Evolutionary conservation across 306 rosid species (phyloP), one percentile per base, ranked within the genome.

Genomic region (Vigna reflexopilosa): DNA sequence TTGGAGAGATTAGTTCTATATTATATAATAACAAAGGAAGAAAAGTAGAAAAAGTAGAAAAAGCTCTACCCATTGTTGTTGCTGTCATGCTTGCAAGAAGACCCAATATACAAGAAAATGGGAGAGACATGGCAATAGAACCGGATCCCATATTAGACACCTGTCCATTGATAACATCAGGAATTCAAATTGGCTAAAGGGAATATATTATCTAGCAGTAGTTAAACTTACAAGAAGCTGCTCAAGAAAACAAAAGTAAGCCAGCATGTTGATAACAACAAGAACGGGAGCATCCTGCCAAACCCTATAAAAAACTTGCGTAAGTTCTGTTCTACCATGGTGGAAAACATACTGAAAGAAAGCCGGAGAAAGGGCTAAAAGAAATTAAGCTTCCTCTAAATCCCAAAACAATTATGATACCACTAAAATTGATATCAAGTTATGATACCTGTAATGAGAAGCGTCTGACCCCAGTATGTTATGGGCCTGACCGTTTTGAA

Each of bases 61-160:
- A 80, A 72, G 48, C 24, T 83, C 20, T 77, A 91, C 98, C 97
- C 93, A 91, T 93, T 68, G 97, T 88, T 48, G 89, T 83, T 55
- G 98, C 77, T 32, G 98, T 80, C 90, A 93, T 86, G 80, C 95
- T 89, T 80, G 95, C 91, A 80, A 91, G 84, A 82, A 88, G 97
- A 52, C 98, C 95, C 80, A 91, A 74, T 65, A 93, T 80, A 83
- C 94, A 91, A 64, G 98, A 89, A 84, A 88, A 93, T 17, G 95
- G 97, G 61, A 93, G 94, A 40, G 97, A 88, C 57, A 91, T 78
- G 17, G 97, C 93, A 73, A 91, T 73, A 17, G 95, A 93, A 47
- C 90, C 79, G 0, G 93, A 85, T 83, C 98, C 91, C 97, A 88
- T 73, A 54, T 42, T 80, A 56, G 86, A 81, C 77, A 87, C 90